phyloP scores from a whole-genome alignment of 306 rosid genomes.

The Potentilla sterilis region DNA sequence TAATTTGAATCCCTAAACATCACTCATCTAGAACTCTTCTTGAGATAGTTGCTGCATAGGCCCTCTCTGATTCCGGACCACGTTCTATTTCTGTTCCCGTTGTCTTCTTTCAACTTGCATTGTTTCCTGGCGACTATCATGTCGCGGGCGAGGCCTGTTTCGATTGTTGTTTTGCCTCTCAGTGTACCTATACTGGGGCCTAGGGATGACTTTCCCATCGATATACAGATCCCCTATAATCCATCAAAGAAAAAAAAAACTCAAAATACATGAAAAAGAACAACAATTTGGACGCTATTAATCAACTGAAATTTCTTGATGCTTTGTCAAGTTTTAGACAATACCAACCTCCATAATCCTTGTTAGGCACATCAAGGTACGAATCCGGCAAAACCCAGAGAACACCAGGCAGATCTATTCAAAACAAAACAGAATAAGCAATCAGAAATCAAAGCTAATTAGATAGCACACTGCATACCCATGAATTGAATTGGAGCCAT shows the following conservation, averaged over 20 bases:
- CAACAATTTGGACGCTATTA: not conserved
- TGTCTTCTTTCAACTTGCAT: slow-evolving; percentile 65
- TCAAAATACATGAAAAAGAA: not conserved
- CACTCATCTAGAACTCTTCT: slow-evolving; percentile 17
- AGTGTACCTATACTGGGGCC: slow-evolving; percentile 77
- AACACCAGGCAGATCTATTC: slow-evolving; percentile 66
- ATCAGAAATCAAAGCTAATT: slow-evolving; percentile 11
- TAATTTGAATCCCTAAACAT: slow-evolving; percentile 13
- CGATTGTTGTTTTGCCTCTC: slow-evolving; percentile 48
- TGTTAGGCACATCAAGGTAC: slow-evolving; percentile 81
- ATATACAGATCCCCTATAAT: slow-evolving; percentile 74
- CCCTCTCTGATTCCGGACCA: slow-evolving; percentile 43
- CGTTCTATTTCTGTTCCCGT: slow-evolving; percentile 42
- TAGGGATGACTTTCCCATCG: slow-evolving; percentile 80
- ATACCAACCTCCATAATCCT: slow-evolving; percentile 85
- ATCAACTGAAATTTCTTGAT: not conserved
- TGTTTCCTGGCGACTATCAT: slow-evolving; percentile 63
- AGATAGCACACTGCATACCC: not conserved
- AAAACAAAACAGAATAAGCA: slow-evolving; percentile 11
- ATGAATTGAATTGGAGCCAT: not conserved
- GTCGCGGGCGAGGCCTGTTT: slow-evolving; percentile 76
- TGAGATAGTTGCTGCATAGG: slow-evolving; percentile 33
- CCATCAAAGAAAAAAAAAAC: not conserved
- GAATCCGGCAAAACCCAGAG: slow-evolving; percentile 98
- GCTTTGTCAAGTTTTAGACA: slow-evolving; percentile 5